Evolutionary conservation across 1,139 yeast species (phyloP).

Genomic region (Blastobotrys aristatus): DNA sequence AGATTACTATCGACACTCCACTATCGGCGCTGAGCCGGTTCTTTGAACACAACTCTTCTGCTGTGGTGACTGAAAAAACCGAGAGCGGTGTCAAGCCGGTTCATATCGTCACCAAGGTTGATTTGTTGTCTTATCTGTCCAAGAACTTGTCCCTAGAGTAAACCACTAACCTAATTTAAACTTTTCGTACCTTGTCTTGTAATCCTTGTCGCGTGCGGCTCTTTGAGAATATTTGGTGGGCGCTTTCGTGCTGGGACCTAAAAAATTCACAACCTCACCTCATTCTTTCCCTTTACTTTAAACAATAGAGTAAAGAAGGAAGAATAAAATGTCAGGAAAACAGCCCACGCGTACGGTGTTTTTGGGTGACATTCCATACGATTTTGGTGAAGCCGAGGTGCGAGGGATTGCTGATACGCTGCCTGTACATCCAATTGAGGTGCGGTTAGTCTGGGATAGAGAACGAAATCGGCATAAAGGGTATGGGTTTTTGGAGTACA

Average conservation of each 20-base stretch:
- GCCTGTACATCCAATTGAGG: constrained; percentile 55
- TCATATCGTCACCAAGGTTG: constrained; percentile 86
- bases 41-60: constrained; percentile 83
- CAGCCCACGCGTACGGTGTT: constrained; percentile 45
- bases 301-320: too few relatives aligned
- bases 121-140: constrained; percentile 63
- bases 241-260: too few relatives aligned
- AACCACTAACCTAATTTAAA: neutral
- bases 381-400: constrained; percentile 83
- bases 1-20: constrained; percentile 65
- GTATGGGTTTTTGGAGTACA: constrained; percentile 78
- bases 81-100: constrained; percentile 53
- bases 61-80: constrained; percentile 63
- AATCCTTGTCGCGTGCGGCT: too few relatives aligned
- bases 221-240: too few relatives aligned
- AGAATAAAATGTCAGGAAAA: neutral
- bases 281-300: too few relatives aligned
- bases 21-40: constrained; percentile 67
- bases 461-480: constrained; percentile 88
- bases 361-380: constrained; percentile 65
- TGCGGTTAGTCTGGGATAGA: constrained; percentile 76
- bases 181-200: too few relatives aligned
- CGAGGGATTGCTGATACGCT: constrained; percentile 74
- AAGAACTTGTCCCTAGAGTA: constrained; percentile 20
- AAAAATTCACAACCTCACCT: too few relatives aligned